A percentile compares a stretch with the other conserved stretches of the same genome.
Evolutionary conservation across 2,329 filamentous ascomycete genomes (phyloP).

Genomic region (Bipolaris bicolor): DNA sequence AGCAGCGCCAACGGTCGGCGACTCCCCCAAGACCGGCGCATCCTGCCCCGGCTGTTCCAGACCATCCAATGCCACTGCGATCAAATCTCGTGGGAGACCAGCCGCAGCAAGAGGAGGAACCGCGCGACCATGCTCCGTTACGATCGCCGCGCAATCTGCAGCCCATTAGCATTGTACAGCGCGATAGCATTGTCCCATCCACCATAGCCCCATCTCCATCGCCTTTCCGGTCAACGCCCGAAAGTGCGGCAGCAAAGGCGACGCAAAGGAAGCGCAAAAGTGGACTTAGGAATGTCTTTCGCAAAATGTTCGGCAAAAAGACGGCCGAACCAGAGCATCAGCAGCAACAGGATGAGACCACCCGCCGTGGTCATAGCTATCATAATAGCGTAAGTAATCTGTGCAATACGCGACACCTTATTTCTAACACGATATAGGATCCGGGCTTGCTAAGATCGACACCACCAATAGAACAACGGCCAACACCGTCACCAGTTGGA

Average conservation of each 20-base stretch:
- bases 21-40: slow-evolving; percentile 23
- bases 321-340: slow-evolving; percentile 35
- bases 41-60: slow-evolving; percentile 19
- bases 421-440: slow-evolving; percentile 32
- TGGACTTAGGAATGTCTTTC: slow-evolving; percentile 45
- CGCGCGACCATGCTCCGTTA: slow-evolving; percentile 12
- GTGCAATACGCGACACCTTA: not conserved
- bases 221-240: slow-evolving; percentile 38
- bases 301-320: slow-evolving; percentile 48
- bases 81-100: slow-evolving; percentile 20
- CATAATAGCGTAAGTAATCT: slow-evolving; percentile 42
- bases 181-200: slow-evolving; percentile 33
- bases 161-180: slow-evolving; percentile 33
- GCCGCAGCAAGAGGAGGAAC: slow-evolving; percentile 13
- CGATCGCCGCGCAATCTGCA: slow-evolving; percentile 32
- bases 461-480: slow-evolving; percentile 20
- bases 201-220: slow-evolving; percentile 35
- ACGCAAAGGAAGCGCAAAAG: slow-evolving; percentile 45
- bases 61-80: slow-evolving; percentile 17
- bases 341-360: slow-evolving; percentile 25
- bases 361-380: slow-evolving; percentile 39
- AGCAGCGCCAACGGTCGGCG: slow-evolving; percentile 19
- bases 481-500: slow-evolving; percentile 10
- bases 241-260: slow-evolving; percentile 31
- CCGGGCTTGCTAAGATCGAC: slow-evolving; percentile 36